phyloP scores from a whole-genome alignment of 1,139 yeast species.

The Sugiyamaella pinicola region DNA sequence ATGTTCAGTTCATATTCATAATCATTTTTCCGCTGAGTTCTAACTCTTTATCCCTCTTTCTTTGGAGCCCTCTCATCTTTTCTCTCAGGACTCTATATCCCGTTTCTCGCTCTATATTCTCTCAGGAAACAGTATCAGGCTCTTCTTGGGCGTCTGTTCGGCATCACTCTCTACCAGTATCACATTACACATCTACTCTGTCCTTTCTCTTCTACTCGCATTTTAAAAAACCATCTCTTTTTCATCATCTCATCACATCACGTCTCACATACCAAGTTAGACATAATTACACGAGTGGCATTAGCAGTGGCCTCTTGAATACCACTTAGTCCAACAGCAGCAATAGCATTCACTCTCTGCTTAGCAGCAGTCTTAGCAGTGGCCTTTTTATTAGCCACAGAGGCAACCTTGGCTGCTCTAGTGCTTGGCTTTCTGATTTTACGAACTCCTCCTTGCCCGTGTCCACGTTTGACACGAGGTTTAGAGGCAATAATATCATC shows the following conservation, averaged over 20 bases:
- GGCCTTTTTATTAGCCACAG: constrained; percentile 13
- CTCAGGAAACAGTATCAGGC: too few relatives aligned
- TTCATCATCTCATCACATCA: not conserved
- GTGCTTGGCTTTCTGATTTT: constrained; percentile 21
- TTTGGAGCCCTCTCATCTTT: too few relatives aligned
- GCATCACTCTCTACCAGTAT: too few relatives aligned
- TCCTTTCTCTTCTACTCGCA: too few relatives aligned
- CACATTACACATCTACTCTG: not conserved
- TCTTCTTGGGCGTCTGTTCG: too few relatives aligned
- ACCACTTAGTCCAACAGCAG: constrained; percentile 29
- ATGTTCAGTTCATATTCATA: too few relatives aligned
- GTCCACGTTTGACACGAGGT: constrained; percentile 46
- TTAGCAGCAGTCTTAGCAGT: constrained; percentile 39
- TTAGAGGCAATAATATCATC: constrained; percentile 87
- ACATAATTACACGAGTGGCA: constrained; percentile 42
- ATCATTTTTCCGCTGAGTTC: too few relatives aligned
- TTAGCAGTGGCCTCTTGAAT: constrained; percentile 35
- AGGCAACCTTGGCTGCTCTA: constrained; percentile 12
- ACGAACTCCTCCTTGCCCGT: constrained; percentile 26
- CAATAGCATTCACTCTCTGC: constrained; percentile 38
- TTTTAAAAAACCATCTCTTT: too few relatives aligned
- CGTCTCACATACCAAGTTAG: constrained; percentile 37
- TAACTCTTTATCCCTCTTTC: too few relatives aligned
- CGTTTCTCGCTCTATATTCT: too few relatives aligned
- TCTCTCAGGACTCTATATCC: too few relatives aligned